A percentile compares a stretch with the other conserved stretches of the same genome.
Conservation (phyloP, 78 protist species). For the Dictyostelium firmibasis region DNA sequence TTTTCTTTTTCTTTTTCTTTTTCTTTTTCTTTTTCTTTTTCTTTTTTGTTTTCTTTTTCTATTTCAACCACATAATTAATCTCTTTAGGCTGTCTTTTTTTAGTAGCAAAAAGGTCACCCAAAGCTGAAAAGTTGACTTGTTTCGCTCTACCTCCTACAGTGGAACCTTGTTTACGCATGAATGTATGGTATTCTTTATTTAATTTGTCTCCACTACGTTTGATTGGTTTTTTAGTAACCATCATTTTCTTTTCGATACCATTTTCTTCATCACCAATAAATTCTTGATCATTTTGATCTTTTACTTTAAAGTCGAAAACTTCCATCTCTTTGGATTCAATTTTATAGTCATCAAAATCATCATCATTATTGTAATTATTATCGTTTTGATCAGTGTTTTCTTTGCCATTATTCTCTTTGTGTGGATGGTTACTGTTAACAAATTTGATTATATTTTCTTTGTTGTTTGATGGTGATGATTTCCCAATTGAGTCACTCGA, state of each 20-base stretch:
- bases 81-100: not conserved
- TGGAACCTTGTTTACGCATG: not conserved
- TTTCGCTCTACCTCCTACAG: not conserved
- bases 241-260: not conserved
- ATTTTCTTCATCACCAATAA: not conserved
- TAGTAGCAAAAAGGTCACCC: not conserved
- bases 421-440: not conserved
- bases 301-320: not conserved
- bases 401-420: not conserved
- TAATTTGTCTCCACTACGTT: not conserved
- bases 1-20: not conserved
- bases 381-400: not conserved
- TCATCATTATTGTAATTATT: not conserved
- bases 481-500: not conserved
- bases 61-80: not conserved
- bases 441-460: not conserved
- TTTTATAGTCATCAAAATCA: not conserved
- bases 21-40: not conserved
- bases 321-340: not conserved
- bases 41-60: not conserved
- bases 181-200: not conserved
- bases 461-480: not conserved
- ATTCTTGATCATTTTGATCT: not conserved
- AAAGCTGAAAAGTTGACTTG: not conserved
- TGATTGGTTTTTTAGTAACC: not conserved